Base-by-base conservation (phyloP, 1,284 basidiomycete species). In the Cystobasidium sp. region DNA sequence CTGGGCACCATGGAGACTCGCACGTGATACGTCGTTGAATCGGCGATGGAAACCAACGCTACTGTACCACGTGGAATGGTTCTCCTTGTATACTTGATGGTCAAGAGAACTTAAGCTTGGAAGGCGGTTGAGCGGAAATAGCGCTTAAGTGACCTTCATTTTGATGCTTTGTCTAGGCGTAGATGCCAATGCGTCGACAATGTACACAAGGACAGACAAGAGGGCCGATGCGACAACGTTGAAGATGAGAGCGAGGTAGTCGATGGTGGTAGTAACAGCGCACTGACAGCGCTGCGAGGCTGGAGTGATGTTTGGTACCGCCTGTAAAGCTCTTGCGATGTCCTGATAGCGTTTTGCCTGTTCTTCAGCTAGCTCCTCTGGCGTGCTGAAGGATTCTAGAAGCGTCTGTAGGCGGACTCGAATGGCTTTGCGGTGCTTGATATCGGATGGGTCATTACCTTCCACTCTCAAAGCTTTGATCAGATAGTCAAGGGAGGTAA, bases 401-500 rank as follows among this genome's bases (percentile, higher is more conserved):
- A 58, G 52, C 22, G 51, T 41, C 52, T 63, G 69, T 31, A 71
- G 47, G 2, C 69, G 16, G 14, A 44, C 69, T 52, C 61, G 69
- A 3, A 71, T 55, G 6, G 69, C 59, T 20, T 51, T 22, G 6
- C 69, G 44, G 20, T 59, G 63, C 37, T 63, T 52, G 5, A 4
- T 39, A 20, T 63, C 49, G 8, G n/a, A 8, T 4, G 9, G 6
- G 10, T 55, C 49, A 0, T 43, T 9, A n/a, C 5, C 47, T 37
- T 73, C 70, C 12, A 31, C 20, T 44, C 66, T 73, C 59, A 73
- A 20, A 2, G 70, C 62, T 44, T 66, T 73, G 43, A 73, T 14
- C 6, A 73, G 43, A 31, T 73, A 73, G 70, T 73, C 70, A 18
- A 73, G 63, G 2, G 62, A 53, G 31, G 56, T 65, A 22, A 73